phyloP scores from a whole-genome alignment of 2,329 filamentous ascomycete genomes.

The Aspergillus persii region DNA sequence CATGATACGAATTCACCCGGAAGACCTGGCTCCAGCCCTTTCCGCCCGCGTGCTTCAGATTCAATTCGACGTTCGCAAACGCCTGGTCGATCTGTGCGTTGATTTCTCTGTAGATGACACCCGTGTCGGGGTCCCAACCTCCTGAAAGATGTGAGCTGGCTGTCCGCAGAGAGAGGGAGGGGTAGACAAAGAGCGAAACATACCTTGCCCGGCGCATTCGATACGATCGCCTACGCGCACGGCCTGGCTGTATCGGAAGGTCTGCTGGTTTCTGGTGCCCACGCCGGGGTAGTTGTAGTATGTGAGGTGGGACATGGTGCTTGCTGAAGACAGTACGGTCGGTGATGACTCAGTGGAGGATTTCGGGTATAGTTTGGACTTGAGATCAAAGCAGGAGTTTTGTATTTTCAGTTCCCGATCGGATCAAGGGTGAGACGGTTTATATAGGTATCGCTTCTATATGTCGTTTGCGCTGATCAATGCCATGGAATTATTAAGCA shows the following conservation, averaged over 20 bases:
- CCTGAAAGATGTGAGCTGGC: conserved; percentile 21
- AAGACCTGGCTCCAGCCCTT: conserved; percentile 51
- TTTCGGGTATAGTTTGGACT: too few relatives aligned
- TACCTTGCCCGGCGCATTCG: conserved; percentile 37
- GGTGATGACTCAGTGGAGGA: too few relatives aligned
- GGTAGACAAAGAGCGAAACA: not conserved
- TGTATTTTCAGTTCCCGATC: too few relatives aligned
- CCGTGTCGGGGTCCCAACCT: conserved; percentile 32
- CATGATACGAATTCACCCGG: conserved; percentile 48
- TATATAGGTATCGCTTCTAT: too few relatives aligned
- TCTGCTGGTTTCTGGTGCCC: conserved; percentile 35
- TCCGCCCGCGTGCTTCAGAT: conserved; percentile 53
- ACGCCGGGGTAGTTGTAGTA: conserved; percentile 42
- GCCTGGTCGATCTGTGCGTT: conserved; percentile 52
- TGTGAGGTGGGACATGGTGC: conserved; percentile 35
- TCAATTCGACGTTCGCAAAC: conserved; percentile 57
- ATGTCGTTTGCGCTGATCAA: too few relatives aligned
- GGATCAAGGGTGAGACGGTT: too few relatives aligned
- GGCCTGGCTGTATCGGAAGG: conserved; percentile 47
- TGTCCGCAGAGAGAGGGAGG: not conserved
- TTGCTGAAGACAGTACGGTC: too few relatives aligned
- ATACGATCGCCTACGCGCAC: conserved; percentile 51
- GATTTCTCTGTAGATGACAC: conserved; percentile 33
- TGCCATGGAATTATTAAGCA: too few relatives aligned
- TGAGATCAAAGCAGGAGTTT: too few relatives aligned